Evolutionary conservation across 345 rosid species (phyloP).

Genomic region (Hevea brasiliensis): DNA sequence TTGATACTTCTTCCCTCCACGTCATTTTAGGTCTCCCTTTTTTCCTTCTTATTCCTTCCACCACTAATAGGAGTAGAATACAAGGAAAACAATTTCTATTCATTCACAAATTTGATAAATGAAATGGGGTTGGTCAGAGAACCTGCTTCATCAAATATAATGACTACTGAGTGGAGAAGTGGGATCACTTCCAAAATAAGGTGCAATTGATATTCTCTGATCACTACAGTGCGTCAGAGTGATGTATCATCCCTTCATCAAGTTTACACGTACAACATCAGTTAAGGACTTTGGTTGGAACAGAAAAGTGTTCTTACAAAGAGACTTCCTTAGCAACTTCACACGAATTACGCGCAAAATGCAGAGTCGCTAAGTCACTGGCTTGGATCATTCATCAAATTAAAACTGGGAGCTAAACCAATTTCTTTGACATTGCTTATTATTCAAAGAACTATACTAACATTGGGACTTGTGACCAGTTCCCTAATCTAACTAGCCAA

Average conservation of each 20-base stretch:
- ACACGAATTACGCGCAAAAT: not conserved
- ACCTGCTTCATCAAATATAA: not conserved
- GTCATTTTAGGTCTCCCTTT: too few relatives aligned
- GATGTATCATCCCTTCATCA: not conserved
- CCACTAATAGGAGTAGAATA: not conserved
- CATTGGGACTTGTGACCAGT: not conserved
- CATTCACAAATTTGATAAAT: not conserved
- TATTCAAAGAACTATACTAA: conserved; percentile 8
- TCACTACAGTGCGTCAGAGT: not conserved
- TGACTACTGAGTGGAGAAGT: not conserved
- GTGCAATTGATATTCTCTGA: not conserved
- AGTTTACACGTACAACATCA: not conserved
- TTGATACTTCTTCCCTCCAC: too few relatives aligned
- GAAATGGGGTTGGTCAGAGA: not conserved
- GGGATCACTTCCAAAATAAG: not conserved
- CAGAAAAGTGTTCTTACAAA: not conserved
- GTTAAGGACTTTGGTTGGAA: not conserved
- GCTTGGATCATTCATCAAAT: not conserved
- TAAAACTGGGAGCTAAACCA: not conserved
- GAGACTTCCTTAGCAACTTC: not conserved
- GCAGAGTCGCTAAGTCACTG: not conserved
- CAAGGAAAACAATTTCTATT: not conserved
- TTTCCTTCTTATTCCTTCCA: too few relatives aligned
- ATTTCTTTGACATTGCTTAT: not conserved
- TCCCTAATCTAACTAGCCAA: conserved; percentile 3